Percentiles rank a stretch among this genome's conserved stretches.
Conservation (phyloP, 2,329 filamentous ascomycete species). For the Metarhizium robertsii region DNA sequence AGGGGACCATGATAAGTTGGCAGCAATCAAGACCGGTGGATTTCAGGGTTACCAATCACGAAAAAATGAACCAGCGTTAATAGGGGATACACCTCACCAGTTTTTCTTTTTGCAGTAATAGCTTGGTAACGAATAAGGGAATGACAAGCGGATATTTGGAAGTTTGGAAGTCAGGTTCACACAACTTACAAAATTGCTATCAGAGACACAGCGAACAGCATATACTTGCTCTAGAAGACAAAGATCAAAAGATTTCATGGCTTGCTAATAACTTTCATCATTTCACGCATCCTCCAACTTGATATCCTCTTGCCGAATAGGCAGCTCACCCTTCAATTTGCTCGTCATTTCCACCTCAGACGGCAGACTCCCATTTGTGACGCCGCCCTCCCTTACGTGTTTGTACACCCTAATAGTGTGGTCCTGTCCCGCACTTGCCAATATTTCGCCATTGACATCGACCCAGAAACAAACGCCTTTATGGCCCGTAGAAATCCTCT, state of each 20-base stretch:
- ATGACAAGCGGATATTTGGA: neutral
- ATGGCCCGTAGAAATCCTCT: constrained; percentile 44
- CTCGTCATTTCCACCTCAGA: neutral
- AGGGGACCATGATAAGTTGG: neutral
- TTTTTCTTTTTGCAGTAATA: neutral
- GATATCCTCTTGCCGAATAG: constrained; percentile 4
- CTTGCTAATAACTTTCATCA: neutral
- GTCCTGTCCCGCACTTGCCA: constrained; percentile 50
- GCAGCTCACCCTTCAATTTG: constrained; percentile 4
- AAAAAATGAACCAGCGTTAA: too few species aligned
- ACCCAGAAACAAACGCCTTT: constrained; percentile 57
- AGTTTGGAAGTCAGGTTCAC: neutral
- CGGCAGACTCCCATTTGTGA: neutral
- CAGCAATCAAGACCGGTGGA: too few species aligned
- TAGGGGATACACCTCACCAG: too few species aligned
- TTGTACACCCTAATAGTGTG: constrained; percentile 41
- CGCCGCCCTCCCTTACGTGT: constrained; percentile 11
- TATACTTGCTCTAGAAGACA: neutral
- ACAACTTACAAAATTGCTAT: neutral
- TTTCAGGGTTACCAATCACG: too few species aligned
- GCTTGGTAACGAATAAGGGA: neutral
- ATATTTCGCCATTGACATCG: constrained; percentile 45
- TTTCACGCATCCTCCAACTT: constrained; percentile 5
- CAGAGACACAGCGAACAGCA: neutral
- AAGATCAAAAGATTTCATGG: neutral